phyloP scores from a whole-genome alignment of 2,329 filamentous ascomycete genomes.

The Phymatotrichopsis omnivora region DNA sequence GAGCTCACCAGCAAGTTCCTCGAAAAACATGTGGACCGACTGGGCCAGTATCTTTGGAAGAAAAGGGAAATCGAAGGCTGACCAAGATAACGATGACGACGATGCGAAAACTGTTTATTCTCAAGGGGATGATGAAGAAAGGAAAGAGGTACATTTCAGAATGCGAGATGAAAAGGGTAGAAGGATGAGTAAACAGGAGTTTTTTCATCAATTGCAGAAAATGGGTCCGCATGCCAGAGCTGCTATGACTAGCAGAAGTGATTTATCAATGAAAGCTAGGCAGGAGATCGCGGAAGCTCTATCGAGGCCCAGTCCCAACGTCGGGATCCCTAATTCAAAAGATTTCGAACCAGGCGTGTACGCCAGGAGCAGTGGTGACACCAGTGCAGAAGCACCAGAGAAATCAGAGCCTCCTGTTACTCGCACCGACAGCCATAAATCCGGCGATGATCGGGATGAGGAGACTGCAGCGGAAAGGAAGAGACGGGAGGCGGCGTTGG shows the following conservation, averaged over 20 bases:
- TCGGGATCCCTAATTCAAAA: no score
- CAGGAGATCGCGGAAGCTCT: slow-evolving; percentile 10
- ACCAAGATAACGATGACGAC: slow-evolving; percentile 14
- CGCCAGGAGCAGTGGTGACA: not conserved
- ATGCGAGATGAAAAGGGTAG: slow-evolving; percentile 28
- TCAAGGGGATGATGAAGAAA: slow-evolving; percentile 9
- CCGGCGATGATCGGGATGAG: slow-evolving; percentile 35
- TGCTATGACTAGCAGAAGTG: slow-evolving; percentile 24
- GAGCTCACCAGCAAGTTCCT: not conserved
- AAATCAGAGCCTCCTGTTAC: no score
- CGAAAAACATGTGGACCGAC: slow-evolving; percentile 2
- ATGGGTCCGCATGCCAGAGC: slow-evolving; percentile 56
- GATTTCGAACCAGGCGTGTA: slow-evolving; percentile 3
- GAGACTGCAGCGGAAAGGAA: slow-evolving; percentile 68
- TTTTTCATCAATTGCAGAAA: slow-evolving; percentile 62
- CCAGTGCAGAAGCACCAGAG: slow-evolving; percentile 5
- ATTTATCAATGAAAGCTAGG: slow-evolving; percentile 5
- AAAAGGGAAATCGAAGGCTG: slow-evolving; percentile 14
- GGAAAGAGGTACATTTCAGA: slow-evolving; percentile 19
- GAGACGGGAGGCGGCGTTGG: slow-evolving; percentile 62
- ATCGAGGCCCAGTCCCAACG: slow-evolving; percentile 14
- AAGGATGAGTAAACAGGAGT: slow-evolving; percentile 63
- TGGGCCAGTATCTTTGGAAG: slow-evolving; percentile 13
- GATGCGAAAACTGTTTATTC: slow-evolving; percentile 23
- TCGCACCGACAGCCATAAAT: no score